A percentile compares a stretch with the other conserved stretches of the same genome.
Conservation (phyloP, 352 stramenopile species). For the Phytophthora quininea region DNA sequence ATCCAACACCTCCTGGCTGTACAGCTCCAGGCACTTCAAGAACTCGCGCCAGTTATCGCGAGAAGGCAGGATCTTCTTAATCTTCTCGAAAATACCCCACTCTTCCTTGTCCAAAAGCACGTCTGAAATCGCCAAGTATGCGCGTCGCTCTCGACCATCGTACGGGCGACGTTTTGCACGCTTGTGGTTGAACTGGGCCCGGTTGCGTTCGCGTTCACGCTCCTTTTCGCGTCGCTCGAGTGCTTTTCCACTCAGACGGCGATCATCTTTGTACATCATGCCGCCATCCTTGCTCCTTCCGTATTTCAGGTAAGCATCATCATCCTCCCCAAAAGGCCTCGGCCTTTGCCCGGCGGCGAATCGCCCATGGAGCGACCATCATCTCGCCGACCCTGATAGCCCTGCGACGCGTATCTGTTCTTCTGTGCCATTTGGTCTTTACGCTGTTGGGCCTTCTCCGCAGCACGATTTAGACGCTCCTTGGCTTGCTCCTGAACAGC, state of each 20-base stretch:
- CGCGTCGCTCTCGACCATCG: conserved; percentile 78
- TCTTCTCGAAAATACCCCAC: conserved; percentile 94
- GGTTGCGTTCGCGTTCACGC: conserved; percentile 78
- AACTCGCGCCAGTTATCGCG: conserved; percentile 97
- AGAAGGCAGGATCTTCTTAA: conserved; percentile 92
- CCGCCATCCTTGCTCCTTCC: conserved; percentile 42
- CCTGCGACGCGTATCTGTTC: conserved; percentile 45
- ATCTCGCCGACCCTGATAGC: conserved; percentile 50
- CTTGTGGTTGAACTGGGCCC: conserved; percentile 74
- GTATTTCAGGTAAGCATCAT: conserved; percentile 44
- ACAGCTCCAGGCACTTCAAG: conserved; percentile 98
- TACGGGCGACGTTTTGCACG: conserved; percentile 69
- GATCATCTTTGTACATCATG: conserved; percentile 63
- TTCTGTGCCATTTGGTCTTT: conserved; percentile 72
- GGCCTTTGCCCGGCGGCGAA: conserved; percentile 66
- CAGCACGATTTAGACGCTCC: conserved; percentile 94
- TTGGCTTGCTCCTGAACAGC: conserved; percentile 97
- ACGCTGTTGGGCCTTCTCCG: conserved; percentile 93
- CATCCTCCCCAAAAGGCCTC: conserved; percentile 49
- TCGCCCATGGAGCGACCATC: conserved; percentile 45
- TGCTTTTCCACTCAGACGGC: conserved; percentile 54
- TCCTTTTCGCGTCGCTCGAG: conserved; percentile 81
- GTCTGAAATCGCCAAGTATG: conserved; percentile 74
- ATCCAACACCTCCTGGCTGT: conserved; percentile 97
- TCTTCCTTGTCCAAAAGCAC: conserved; percentile 87